Percentiles rank a stretch among this genome's conserved stretches.
Evolutionary conservation across 1,284 basidiomycete genomes (phyloP).

Genomic region (Tilletia indica): DNA sequence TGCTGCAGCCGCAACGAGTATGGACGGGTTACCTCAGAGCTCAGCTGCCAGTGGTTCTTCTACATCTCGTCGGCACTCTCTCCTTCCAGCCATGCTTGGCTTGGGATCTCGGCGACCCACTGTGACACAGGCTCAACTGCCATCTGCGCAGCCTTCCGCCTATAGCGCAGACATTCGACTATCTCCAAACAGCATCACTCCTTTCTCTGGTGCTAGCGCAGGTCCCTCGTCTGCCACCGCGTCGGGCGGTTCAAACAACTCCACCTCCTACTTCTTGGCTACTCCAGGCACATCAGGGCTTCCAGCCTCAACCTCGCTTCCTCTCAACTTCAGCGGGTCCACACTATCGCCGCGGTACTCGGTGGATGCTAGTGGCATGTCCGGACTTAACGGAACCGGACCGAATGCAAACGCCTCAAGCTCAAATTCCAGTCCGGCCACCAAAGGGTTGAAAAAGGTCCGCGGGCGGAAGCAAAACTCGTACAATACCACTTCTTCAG

Average conservation of each 20-base stretch:
- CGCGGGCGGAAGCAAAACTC: slow-evolving; percentile 29
- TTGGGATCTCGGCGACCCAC: neutral
- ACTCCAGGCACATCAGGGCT: slow-evolving; percentile 21
- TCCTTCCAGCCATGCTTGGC: slow-evolving; percentile 13
- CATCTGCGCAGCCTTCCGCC: neutral
- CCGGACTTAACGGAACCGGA: no score
- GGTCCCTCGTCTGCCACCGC: neutral
- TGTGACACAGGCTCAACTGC: neutral
- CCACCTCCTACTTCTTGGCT: neutral
- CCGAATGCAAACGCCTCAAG: neutral
- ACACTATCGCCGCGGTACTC: neutral
- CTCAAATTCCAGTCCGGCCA: slow-evolving; percentile 27
- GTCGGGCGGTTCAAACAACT: neutral
- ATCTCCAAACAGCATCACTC: no score
- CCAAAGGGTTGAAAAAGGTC: slow-evolving; percentile 27
- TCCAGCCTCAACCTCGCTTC: neutral
- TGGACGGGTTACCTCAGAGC: slow-evolving; percentile 6
- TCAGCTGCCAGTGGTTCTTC: neutral
- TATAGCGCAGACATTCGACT: neutral
- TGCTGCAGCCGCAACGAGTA: neutral
- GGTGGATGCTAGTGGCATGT: neutral
- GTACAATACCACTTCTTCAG: neutral
- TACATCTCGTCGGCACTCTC: slow-evolving; percentile 1
- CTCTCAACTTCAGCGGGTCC: neutral
- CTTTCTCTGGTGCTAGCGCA: neutral